phyloP scores from a whole-genome alignment of 2,329 filamentous ascomycete genomes.

The Clarireedia monteithiana region DNA sequence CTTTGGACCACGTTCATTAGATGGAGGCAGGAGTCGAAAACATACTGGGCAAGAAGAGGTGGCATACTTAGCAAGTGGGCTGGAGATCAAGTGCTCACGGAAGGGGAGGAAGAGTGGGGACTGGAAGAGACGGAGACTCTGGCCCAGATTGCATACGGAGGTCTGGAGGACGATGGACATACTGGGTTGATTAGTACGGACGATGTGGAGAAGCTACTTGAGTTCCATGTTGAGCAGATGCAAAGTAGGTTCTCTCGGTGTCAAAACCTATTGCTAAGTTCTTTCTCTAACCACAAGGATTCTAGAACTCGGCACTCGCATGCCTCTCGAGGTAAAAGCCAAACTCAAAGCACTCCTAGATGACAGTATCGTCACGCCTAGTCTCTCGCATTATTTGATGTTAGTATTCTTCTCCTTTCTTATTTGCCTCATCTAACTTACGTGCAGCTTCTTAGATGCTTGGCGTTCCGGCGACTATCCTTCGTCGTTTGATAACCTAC shows the following conservation, averaged over 20 bases:
- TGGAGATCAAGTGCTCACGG: slow-evolving; percentile 49
- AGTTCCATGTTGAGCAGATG: slow-evolving; percentile 83
- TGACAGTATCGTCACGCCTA: slow-evolving; percentile 61
- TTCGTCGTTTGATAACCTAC: slow-evolving; percentile 81
- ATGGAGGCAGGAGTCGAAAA: slow-evolving; percentile 70
- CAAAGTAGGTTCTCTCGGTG: slow-evolving; percentile 50
- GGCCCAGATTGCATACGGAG: slow-evolving; percentile 25
- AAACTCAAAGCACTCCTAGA: slow-evolving; percentile 62
- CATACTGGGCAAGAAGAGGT: slow-evolving; percentile 48
- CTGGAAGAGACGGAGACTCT: slow-evolving; percentile 35
- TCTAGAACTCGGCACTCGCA: slow-evolving; percentile 64
- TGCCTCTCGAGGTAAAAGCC: slow-evolving; percentile 66
- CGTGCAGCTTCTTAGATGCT: slow-evolving; percentile 70
- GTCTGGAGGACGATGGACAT: slow-evolving; percentile 22
- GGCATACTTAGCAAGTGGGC: slow-evolving; percentile 38
- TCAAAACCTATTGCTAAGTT: background rate
- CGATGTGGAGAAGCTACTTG: slow-evolving; percentile 72
- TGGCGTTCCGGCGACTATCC: slow-evolving; percentile 89
- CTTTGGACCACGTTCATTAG: slow-evolving; percentile 78
- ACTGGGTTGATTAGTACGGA: slow-evolving; percentile 57
- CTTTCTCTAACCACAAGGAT: slow-evolving; percentile 16
- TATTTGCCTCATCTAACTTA: slow-evolving; percentile 11
- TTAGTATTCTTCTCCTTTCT: slow-evolving; percentile 28
- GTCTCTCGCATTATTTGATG: slow-evolving; percentile 68
- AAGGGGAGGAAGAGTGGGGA: slow-evolving; percentile 45